phyloP scores from a whole-genome alignment of 345 rosid genomes.

The Adansonia digitata region DNA sequence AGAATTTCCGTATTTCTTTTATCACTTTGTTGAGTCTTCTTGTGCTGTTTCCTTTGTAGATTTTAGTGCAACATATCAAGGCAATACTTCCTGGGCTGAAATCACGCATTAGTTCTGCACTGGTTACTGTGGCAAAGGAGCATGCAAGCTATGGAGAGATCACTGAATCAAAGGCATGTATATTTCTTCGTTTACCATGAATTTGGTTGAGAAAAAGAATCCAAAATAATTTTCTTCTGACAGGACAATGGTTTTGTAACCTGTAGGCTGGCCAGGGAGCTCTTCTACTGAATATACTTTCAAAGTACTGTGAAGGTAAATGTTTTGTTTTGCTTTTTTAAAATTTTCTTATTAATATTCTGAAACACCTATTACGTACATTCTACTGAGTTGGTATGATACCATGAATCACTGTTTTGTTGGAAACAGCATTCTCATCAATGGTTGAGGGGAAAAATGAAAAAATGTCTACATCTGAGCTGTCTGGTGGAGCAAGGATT shows the following conservation, averaged over 20 bases:
- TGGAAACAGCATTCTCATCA: constrained; percentile 71
- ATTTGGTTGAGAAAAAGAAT: not conserved
- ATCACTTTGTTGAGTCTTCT: constrained; percentile 6
- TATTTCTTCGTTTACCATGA: not conserved
- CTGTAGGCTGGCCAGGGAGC: constrained; percentile 94
- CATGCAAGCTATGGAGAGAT: constrained; percentile 90
- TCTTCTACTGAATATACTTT: constrained; percentile 81
- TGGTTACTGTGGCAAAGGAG: constrained; percentile 83
- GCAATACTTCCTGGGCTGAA: constrained; percentile 76
- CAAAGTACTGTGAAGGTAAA: constrained; percentile 88
- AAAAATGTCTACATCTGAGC: constrained; percentile 89
- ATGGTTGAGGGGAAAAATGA: constrained; percentile 90
- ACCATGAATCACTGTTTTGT: constrained; percentile 15
- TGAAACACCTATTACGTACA: not conserved
- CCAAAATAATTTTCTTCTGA: not conserved
- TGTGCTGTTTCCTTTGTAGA: constrained; percentile 35
- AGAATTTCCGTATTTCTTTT: not conserved
- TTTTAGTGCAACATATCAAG: constrained; percentile 84
- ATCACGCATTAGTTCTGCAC: constrained; percentile 62
- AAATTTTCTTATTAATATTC: constrained; percentile 3
- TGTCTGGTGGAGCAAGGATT: constrained; percentile 92
- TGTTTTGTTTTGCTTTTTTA: not conserved
- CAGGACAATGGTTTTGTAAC: constrained; percentile 14
- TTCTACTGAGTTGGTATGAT: constrained; percentile 6
- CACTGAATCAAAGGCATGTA: constrained; percentile 75